These are phyloP conservation scores for Glomus cerebriforme DNA, from an alignment of 192 early-diverging fungal genomes.

Conservation along the genomic window DNA sequence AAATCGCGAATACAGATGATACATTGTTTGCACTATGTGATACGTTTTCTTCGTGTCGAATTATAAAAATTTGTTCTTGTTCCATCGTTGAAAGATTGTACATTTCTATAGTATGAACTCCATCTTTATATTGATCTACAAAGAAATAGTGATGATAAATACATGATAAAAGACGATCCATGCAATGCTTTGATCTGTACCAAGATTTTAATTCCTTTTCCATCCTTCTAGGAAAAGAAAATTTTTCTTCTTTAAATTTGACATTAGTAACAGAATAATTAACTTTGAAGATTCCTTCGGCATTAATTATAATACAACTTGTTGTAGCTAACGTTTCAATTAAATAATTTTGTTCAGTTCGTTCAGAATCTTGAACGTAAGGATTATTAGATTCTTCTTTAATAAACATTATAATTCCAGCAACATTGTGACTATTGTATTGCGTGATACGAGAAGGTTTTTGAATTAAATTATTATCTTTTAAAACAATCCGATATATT, in stretches of 20 bases:
- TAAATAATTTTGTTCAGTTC: background rate
- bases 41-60: background rate
- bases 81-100: background rate
- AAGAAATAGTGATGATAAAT: conserved; percentile 7
- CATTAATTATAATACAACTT: background rate
- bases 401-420: background rate
- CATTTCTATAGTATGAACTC: background rate
- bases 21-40: background rate
- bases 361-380: background rate
- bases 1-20: background rate
- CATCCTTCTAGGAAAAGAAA: background rate
- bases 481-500: background rate
- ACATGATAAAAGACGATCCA: background rate
- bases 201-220: background rate
- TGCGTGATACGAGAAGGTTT: background rate
- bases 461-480: background rate
- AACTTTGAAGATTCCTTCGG: background rate
- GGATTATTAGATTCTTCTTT: background rate
- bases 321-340: background rate
- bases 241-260: background rate
- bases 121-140: background rate
- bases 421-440: background rate
- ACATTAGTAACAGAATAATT: background rate
- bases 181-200: background rate
- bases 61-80: background rate